phyloP scores from a whole-genome alignment of 257 asterid genomes.

The Hygrophila difformis region DNA sequence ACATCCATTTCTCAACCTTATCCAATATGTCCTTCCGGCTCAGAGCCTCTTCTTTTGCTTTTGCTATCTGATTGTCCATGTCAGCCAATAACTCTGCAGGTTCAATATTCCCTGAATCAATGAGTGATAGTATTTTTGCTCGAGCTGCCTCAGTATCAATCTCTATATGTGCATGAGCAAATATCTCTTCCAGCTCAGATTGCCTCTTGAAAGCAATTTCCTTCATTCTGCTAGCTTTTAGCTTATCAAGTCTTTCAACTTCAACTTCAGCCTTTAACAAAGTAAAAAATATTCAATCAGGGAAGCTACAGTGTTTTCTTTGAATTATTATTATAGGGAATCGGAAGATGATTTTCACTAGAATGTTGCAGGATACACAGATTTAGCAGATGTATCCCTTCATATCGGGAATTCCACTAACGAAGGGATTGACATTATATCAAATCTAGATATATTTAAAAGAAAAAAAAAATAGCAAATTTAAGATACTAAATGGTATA shows the following conservation, averaged over 20 bases:
- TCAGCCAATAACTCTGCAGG: constrained; percentile 82
- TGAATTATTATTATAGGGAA: too few species aligned
- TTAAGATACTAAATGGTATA: too few species aligned
- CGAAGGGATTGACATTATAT: too few species aligned
- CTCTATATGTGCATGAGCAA: constrained; percentile 82
- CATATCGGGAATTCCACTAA: too few species aligned
- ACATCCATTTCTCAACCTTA: constrained; percentile 63
- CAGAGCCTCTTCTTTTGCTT: constrained; percentile 83
- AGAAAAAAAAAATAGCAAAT: too few species aligned
- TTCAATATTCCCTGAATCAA: constrained; percentile 84
- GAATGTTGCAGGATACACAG: too few species aligned
- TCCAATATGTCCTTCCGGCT: constrained; percentile 95
- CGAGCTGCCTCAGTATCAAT: constrained; percentile 77
- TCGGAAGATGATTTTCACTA: too few species aligned
- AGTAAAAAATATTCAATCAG: not conserved
- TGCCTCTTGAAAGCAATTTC: constrained; percentile 95
- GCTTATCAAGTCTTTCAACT: constrained; percentile 93
- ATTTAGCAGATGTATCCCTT: too few species aligned
- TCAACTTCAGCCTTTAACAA: constrained; percentile 79
- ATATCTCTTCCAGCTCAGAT: constrained; percentile 82
- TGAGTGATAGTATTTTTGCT: constrained; percentile 62
- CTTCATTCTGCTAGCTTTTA: constrained; percentile 92
- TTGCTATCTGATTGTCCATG: constrained; percentile 80
- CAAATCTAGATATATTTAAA: too few species aligned
- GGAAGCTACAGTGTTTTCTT: not conserved